Evolutionary conservation across 192 early-diverging fungal species (phyloP), one percentile per base, ranked within the genome.

Genomic region (Entomortierella chlamydospora): DNA sequence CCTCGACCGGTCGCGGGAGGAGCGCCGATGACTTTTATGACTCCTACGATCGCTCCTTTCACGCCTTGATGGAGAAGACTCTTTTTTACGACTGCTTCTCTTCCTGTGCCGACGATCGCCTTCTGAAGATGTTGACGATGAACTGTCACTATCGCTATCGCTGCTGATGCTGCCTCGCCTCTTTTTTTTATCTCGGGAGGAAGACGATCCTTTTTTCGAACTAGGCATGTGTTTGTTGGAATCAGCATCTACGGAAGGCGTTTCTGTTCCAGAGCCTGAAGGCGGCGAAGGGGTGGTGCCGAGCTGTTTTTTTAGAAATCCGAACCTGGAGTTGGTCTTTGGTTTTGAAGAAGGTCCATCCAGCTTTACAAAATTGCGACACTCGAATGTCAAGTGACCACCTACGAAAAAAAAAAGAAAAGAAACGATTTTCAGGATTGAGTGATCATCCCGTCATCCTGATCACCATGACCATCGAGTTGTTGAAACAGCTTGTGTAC

Each of bases 351-450:
- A 31, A 11, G 74, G 66, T 2, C 33, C 47, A 34, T 78, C 74
- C 61, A 78, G 25, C 22, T 78, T 78, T 60, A 78, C 62, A 26
- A 70, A 26, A 23, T 78, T 78, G 13, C 74, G 61, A 61, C 74
- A 78, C 37, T 78, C 74, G 42, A 33, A 78, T 10, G 74, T 70
- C 67, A 78, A 70, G 33, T 78, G 74, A 2, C 74, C 74, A 47
- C 74, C 74, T 78, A 64, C 34, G 33, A 59, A n/a, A 55, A 45
- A 0, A 69, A 12, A 4, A 52, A n/a, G n/a, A n/a, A n/a, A n/a
- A n/a, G n/a, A n/a, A n/a, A n/a, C n/a, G n/a, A n/a, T n/a, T n/a
- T n/a, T 6, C 28, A 30, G 9, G 10, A 10, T 2, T 29, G n/a
- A 63, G 31, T 39, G n/a, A 39, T 29, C 15, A 58, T 15, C 2